Conservation (phyloP, 352 stramenopile species). For the Phytopythium ostracodes region DNA sequence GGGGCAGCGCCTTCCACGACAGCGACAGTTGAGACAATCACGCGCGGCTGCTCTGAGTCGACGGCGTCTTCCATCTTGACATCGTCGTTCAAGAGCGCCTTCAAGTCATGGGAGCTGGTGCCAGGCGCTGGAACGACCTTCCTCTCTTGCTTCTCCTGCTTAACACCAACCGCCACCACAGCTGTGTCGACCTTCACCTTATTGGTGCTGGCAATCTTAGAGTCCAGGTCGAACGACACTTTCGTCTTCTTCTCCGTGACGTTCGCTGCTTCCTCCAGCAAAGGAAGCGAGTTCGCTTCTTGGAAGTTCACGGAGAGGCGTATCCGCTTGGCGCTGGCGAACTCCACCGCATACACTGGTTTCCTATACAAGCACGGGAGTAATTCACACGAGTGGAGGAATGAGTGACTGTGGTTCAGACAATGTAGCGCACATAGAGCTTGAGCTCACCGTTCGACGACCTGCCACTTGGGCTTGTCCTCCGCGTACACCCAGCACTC, state of each 20-base stretch:
- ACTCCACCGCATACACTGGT: slow-evolving; percentile 58
- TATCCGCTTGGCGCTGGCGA: slow-evolving; percentile 70
- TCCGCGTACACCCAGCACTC: slow-evolving; percentile 84
- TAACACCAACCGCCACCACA: neutral
- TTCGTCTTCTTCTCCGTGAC: slow-evolving; percentile 7
- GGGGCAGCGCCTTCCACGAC: neutral
- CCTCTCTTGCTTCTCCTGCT: neutral
- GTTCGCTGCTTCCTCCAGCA: neutral
- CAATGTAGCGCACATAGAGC: neutral
- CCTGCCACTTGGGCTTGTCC: slow-evolving; percentile 61
- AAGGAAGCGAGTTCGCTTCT: slow-evolving; percentile 1
- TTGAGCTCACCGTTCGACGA: slow-evolving; percentile 25
- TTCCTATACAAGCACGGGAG: slow-evolving; percentile 15
- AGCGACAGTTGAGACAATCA: neutral
- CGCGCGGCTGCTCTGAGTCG: neutral
- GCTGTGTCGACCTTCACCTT: neutral
- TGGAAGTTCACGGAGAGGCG: slow-evolving; percentile 78
- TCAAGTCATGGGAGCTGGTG: neutral
- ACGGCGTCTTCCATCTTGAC: slow-evolving; percentile 3
- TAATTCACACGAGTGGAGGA: neutral
- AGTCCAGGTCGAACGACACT: slow-evolving; percentile 8
- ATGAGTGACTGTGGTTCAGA: neutral
- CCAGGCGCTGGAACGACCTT: neutral
- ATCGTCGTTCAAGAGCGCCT: slow-evolving; percentile 3
- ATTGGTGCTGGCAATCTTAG: neutral